phyloP scores from a whole-genome alignment of 179 eudicot species.

The Sideroxylon spinosum region DNA sequence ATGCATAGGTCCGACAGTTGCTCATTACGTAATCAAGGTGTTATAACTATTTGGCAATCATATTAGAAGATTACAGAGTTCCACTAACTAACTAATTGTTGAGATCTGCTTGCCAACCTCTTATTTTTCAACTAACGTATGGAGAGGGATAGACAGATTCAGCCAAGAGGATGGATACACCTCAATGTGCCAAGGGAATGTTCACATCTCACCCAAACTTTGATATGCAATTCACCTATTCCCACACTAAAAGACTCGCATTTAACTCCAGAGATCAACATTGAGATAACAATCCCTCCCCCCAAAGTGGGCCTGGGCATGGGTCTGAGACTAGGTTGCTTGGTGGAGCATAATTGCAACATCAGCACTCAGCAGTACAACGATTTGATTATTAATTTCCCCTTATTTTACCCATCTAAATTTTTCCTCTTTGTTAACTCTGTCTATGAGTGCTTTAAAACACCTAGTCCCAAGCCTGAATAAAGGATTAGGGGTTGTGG shows the following conservation, averaged over 20 bases:
- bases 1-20: neutral
- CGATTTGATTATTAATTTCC: neutral
- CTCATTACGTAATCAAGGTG: neutral
- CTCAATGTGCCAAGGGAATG: neutral
- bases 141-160: neutral
- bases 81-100: neutral
- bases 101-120: neutral
- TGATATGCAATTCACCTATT: neutral
- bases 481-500: too few relatives aligned
- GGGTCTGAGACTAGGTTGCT: neutral
- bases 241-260: neutral
- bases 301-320: too few relatives aligned
- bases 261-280: neutral
- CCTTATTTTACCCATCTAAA: neutral
- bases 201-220: neutral
- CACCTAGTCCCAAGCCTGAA: too few relatives aligned
- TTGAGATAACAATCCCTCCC: too few relatives aligned
- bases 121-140: neutral
- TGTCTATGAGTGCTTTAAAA: too few relatives aligned
- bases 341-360: neutral
- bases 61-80: neutral
- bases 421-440: neutral
- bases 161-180: neutral
- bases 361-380: neutral
- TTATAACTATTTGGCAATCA: neutral